These are phyloP conservation scores for Favolaschia claudopus DNA, from an alignment of 768 basidiomycete genomes.

Conservation along the genomic window DNA sequence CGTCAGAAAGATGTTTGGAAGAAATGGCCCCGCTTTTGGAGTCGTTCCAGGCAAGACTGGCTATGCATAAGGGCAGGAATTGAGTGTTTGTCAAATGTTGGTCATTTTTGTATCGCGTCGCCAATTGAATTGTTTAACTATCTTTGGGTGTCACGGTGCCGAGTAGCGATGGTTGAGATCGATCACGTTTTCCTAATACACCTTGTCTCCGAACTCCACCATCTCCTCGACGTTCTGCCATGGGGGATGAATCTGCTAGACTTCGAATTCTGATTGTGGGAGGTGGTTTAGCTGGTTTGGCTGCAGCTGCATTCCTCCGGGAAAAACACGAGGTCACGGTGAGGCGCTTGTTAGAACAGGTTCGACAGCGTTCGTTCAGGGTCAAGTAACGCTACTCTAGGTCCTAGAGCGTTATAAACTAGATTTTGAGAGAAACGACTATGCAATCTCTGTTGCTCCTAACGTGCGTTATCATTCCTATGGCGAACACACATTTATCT, in stretches of 20 bases:
- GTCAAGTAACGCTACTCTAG: background rate
- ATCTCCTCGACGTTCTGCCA: background rate
- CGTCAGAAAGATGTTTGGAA: constrained; percentile 53
- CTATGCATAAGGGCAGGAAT: constrained; percentile 30
- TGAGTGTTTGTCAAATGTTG: background rate
- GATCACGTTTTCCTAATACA: background rate
- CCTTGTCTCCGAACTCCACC: background rate
- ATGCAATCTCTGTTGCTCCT: constrained; percentile 22
- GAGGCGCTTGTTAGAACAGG: background rate
- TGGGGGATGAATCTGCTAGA: background rate
- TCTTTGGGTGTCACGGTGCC: too few relatives aligned
- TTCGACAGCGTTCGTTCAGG: background rate
- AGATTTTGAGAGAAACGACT: constrained; percentile 25
- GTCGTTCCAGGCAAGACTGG: constrained; percentile 33
- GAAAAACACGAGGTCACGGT: constrained; percentile 22
- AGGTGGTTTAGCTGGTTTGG: constrained; percentile 20
- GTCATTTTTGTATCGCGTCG: background rate
- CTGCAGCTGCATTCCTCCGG: constrained; percentile 19
- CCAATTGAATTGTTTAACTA: background rate
- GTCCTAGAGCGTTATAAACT: constrained; percentile 22
- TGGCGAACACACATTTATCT: background rate
- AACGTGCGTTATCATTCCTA: constrained; percentile 4
- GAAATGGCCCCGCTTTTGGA: constrained; percentile 35
- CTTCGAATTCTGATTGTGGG: constrained; percentile 21
- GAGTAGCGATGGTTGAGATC: too few relatives aligned